These are phyloP conservation scores for Yamadazyma epiphylla DNA, from an alignment of 1,139 yeast genomes.

Conservation along the genomic window DNA sequence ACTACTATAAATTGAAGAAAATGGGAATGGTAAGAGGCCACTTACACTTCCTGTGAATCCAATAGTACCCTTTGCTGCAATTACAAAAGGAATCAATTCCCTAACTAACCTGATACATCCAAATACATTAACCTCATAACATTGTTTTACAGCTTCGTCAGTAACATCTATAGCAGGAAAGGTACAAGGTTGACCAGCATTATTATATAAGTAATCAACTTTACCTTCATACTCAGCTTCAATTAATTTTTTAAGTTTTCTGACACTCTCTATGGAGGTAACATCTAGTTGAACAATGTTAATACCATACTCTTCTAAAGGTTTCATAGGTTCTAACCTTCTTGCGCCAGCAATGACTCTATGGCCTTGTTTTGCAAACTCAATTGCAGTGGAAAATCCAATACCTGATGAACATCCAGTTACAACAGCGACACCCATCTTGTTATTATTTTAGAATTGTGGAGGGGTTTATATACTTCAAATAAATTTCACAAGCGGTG, in stretches of 20 bases:
- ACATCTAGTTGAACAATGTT: constrained; percentile 34
- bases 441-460: no score
- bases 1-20: constrained; percentile 64
- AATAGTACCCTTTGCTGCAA: constrained; percentile 66
- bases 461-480: no score
- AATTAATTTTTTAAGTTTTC: constrained; percentile 39
- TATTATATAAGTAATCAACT: constrained; percentile 61
- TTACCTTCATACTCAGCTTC: constrained; percentile 31
- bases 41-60: constrained; percentile 75
- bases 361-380: constrained; percentile 60
- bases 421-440: constrained; percentile 42
- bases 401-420: constrained; percentile 87
- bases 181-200: constrained; percentile 61
- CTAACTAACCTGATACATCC: constrained; percentile 65
- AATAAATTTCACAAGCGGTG: no score
- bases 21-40: constrained; percentile 68
- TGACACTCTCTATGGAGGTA: constrained; percentile 47
- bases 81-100: constrained; percentile 54
- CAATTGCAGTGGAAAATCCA: constrained; percentile 64
- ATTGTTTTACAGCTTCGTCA: constrained; percentile 50
- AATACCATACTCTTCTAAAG: constrained; percentile 39
- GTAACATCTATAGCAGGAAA: constrained; percentile 68
- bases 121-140: constrained; percentile 66
- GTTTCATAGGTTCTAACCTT: constrained; percentile 59
- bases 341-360: constrained; percentile 65